A percentile compares a stretch with the other conserved stretches of the same genome.
These are phyloP conservation scores for Decorospora gaudefroyi DNA, from an alignment of 2,329 filamentous ascomycete genomes.

Conservation along the genomic window DNA sequence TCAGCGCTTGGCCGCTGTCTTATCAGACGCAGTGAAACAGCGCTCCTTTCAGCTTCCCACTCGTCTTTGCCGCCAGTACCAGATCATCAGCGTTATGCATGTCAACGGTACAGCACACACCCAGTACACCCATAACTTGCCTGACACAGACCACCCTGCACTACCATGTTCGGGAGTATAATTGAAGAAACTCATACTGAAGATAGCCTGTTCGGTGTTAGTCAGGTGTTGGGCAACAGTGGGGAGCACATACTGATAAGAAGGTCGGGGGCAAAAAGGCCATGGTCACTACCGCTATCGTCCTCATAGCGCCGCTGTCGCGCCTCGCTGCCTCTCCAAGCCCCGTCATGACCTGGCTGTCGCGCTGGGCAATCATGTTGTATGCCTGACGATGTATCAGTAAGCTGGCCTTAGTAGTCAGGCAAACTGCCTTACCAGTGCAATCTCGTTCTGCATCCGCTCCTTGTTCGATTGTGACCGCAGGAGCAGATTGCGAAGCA, in stretches of 20 bases:
- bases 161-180: slow-evolving; percentile 9
- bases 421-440: slow-evolving; percentile 9
- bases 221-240: not conserved
- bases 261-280: slow-evolving; percentile 29
- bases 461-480: slow-evolving; percentile 25
- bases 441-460: slow-evolving; percentile 25
- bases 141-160: slow-evolving; percentile 19
- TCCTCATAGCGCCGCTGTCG: slow-evolving; percentile 23
- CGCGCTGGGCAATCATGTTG: slow-evolving; percentile 27
- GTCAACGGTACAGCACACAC: slow-evolving; percentile 24
- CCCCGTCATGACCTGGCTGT: slow-evolving; percentile 21
- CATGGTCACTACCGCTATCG: slow-evolving; percentile 27
- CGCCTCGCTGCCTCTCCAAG: slow-evolving; percentile 20
- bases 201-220: slow-evolving; percentile 21
- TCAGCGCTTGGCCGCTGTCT: too few relatives aligned
- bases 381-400: slow-evolving; percentile 17
- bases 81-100: slow-evolving; percentile 14
- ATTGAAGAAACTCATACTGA: slow-evolving; percentile 32
- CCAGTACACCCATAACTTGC: slow-evolving; percentile 30
- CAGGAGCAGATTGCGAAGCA: slow-evolving; percentile 14
- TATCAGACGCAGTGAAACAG: too few relatives aligned
- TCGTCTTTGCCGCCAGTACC: slow-evolving; percentile 15
- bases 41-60: too few relatives aligned
- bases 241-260: slow-evolving; percentile 14
- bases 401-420: not conserved